Evolutionary conservation across 164 flowering plant genomes (phyloP).

Genomic region (Cinnamomum chago): DNA sequence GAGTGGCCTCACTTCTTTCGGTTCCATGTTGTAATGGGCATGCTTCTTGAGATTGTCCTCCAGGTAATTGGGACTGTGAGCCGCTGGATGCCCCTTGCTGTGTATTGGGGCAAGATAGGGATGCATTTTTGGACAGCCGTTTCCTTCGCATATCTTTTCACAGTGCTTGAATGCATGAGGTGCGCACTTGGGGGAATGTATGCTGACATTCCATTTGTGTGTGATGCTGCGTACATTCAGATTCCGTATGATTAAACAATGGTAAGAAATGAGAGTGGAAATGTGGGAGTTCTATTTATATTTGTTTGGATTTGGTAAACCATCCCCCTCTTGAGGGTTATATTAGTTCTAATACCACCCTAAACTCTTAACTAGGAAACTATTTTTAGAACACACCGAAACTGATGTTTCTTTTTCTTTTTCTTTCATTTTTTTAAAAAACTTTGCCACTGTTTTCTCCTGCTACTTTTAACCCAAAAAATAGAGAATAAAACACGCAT

Average conservation of each 20-base stretch:
- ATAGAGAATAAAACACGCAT: too few species aligned
- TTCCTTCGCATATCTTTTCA: slow-evolving; percentile 63
- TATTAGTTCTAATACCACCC: too few species aligned
- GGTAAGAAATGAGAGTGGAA: not conserved
- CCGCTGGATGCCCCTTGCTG: slow-evolving; percentile 62
- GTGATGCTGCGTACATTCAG: slow-evolving; percentile 89
- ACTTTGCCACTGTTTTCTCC: too few species aligned
- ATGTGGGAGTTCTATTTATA: too few species aligned
- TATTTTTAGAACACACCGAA: too few species aligned
- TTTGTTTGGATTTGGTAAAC: too few species aligned
- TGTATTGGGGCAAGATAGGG: slow-evolving; percentile 80
- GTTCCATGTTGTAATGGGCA: slow-evolving; percentile 84
- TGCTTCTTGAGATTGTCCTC: slow-evolving; percentile 72
- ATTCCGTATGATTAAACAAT: slow-evolving; percentile 56
- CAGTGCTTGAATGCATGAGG: slow-evolving; percentile 70
- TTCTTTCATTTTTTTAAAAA: too few species aligned
- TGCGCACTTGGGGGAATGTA: slow-evolving; percentile 85
- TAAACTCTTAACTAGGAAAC: too few species aligned
- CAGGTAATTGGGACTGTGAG: slow-evolving; percentile 66
- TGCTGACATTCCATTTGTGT: slow-evolving; percentile 77
- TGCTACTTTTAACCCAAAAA: too few species aligned
- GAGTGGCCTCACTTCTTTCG: slow-evolving; percentile 95
- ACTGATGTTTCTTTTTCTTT: too few species aligned
- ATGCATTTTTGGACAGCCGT: slow-evolving; percentile 77
- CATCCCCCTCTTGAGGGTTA: too few species aligned